Evolutionary conservation across 176 grass and related monocot species (phyloP).

Genomic region (Cenchrus fungigraminus): DNA sequence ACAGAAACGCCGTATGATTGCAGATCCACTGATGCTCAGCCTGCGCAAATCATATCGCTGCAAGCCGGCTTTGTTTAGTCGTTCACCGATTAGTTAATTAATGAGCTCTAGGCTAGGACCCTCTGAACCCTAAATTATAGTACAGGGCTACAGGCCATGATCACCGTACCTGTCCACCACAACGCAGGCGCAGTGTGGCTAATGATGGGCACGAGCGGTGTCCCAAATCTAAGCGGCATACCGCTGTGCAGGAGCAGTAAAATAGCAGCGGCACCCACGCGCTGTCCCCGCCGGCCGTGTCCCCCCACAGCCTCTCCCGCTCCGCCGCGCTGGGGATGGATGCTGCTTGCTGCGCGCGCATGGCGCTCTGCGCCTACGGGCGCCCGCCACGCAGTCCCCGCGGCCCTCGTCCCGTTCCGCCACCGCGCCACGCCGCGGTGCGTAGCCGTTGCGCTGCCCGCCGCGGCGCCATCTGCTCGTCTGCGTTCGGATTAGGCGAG

Average conservation of each 20-base stretch:
- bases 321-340: not conserved
- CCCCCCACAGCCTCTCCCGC: not conserved
- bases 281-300: constrained; percentile 25
- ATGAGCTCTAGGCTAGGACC: too few relatives aligned
- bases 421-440: not conserved
- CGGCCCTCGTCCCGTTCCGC: not conserved
- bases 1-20: constrained; percentile 2
- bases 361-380: not conserved
- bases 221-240: constrained; percentile 23
- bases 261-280: not conserved
- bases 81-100: not conserved
- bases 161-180: not conserved
- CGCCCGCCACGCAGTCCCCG: not conserved
- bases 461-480: too few relatives aligned
- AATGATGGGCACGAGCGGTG: constrained; percentile 10
- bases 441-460: not conserved
- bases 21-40: constrained; percentile 21
- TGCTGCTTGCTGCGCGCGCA: not conserved
- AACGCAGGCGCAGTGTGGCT: not conserved
- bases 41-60: not conserved
- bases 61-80: not conserved
- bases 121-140: not conserved
- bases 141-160: not conserved
- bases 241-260: not conserved
- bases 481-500: not conserved